Evolutionary conservation across 345 rosid genomes (phyloP), one percentile per base, ranked within the genome.

Genomic region (Eutrema yunnanense): DNA sequence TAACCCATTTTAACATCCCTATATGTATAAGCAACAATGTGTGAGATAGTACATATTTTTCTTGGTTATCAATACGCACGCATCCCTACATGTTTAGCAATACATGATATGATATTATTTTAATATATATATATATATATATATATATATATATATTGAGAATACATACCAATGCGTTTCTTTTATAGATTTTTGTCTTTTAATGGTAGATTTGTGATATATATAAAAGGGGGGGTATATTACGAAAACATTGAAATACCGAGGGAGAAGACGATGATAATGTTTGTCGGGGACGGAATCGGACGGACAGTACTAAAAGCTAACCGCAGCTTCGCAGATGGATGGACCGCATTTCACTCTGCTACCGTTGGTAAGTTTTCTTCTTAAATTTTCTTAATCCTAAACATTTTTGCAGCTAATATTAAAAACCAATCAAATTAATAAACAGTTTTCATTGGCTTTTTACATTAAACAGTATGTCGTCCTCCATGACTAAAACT

Each of bases 231-330:
- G 2, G 96, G 98, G 38, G 78, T 86, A 4, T 16, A 16, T 16
- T 16, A 16, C 16, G 98, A 90, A 73, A 87, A 88, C 14, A 87
- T 90, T 56, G 98, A 93, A 74, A 88, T 90, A 72, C 78, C 16
- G 33, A 87, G 75, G 55, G 78, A 80, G 78, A 85, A 88, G 82
- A 79, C 69, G 8, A 85, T 54, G 64, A 53, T 93, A 36, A 88
- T 85, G 93, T 90, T 93, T 41, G 6, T 90, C 6, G 97, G 98
- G 30, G 98, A 93, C 51, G 97, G 97, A 40, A 87, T 93, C 43
- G 96, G 87, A n/a, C 83, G 72, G 81, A 93, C 96, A 16, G 57
- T 85, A 46, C 80, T 90, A 51, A 93, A 87, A 72, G 92, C 84
- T 6, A 77, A 72, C 40, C 69, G 93, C 56, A 90, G 79, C 22